Percentiles rank a stretch among this genome's conserved stretches.
These are phyloP conservation scores for Cladosporium colombiae DNA, from an alignment of 2,329 filamentous ascomycete genomes.

Conservation along the genomic window DNA sequence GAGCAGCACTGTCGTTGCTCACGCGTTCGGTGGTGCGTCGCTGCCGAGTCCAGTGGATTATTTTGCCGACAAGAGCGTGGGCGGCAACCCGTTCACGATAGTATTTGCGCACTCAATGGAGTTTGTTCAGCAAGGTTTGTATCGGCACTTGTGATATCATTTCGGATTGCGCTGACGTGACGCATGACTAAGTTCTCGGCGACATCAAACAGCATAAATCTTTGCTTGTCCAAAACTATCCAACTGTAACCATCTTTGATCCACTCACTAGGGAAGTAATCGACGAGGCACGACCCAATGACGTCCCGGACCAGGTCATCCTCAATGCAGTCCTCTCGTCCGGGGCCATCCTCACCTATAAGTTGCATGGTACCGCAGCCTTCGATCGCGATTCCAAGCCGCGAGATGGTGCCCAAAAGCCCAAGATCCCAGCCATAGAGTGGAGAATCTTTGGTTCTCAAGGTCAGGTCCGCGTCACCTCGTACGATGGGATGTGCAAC, in stretches of 20 bases:
- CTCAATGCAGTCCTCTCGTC: neutral
- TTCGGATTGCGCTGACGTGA: neutral
- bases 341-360: neutral
- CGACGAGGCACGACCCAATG: neutral
- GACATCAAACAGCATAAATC: neutral
- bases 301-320: neutral
- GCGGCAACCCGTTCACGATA: neutral
- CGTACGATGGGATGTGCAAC: neutral
- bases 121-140: neutral
- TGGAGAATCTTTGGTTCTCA: neutral
- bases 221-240: neutral
- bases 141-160: neutral
- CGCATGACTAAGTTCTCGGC: neutral
- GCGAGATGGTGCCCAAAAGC: neutral
- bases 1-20: neutral
- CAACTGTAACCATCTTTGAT: neutral
- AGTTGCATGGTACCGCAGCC: neutral
- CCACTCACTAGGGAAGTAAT: neutral
- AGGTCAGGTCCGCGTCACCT: neutral
- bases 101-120: neutral
- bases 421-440: neutral
- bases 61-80: neutral
- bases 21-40: neutral
- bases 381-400: neutral
- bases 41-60: neutral